Evolutionary conservation across 2,329 filamentous ascomycete species (phyloP).

Genomic region (Coniosporium tulheliwenetii): DNA sequence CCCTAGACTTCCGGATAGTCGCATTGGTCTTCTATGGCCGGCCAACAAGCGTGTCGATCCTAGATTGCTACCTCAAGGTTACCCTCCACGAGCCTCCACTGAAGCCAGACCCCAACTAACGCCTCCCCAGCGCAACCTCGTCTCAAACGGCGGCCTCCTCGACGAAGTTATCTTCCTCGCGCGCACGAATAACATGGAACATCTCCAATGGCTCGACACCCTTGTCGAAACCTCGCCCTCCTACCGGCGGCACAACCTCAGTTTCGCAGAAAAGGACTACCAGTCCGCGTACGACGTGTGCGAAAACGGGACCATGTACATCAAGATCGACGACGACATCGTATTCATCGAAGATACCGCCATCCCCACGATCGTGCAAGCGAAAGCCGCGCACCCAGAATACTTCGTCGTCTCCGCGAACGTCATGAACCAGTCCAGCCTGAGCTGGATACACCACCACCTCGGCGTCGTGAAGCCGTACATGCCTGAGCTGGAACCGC

Average conservation of each 20-base stretch:
- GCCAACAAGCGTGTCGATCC: slow-evolving; percentile 26
- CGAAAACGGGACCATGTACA: slow-evolving; percentile 17
- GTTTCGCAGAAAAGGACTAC: slow-evolving; percentile 7
- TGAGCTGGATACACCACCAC: slow-evolving; percentile 39
- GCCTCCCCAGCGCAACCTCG: slow-evolving; percentile 19
- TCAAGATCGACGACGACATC: slow-evolving; percentile 28
- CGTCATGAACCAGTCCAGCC: slow-evolving; percentile 39
- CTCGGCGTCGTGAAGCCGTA: slow-evolving; percentile 37
- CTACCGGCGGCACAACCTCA: slow-evolving; percentile 12
- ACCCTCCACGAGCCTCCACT: too few species aligned
- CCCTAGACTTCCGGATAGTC: not conserved
- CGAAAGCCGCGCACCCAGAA: slow-evolving; percentile 34
- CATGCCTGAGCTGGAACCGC: slow-evolving; percentile 28
- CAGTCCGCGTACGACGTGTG: slow-evolving; percentile 7
- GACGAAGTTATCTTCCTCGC: slow-evolving; percentile 28
- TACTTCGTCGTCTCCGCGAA: slow-evolving; percentile 38
- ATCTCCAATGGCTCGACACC: slow-evolving; percentile 20
- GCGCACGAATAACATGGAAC: slow-evolving; percentile 19
- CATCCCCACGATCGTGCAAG: slow-evolving; percentile 38
- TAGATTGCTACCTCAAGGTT: slow-evolving; percentile 27
- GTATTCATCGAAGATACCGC: slow-evolving; percentile 27
- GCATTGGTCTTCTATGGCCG: slow-evolving; percentile 14
- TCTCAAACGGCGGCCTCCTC: slow-evolving; percentile 22
- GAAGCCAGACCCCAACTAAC: too few species aligned
- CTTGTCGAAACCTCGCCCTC: slow-evolving; percentile 13